A percentile compares a stretch with the other conserved stretches of the same genome.
Evolutionary conservation across 2,329 filamentous ascomycete genomes (phyloP).

Genomic region (Pyrenophora graminea): DNA sequence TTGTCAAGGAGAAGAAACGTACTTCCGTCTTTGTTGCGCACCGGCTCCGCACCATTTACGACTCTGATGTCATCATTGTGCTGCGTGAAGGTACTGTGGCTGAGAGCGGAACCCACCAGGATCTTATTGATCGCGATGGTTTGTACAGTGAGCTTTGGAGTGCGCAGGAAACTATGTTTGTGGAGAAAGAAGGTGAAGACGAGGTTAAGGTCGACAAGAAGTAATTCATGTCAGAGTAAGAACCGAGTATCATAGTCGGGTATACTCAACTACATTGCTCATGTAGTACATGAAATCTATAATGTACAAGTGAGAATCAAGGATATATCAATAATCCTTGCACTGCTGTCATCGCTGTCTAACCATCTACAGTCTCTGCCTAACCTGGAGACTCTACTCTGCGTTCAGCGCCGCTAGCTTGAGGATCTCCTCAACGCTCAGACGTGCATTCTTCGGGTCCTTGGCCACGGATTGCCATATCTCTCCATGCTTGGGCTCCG

Average conservation of each 20-base stretch:
- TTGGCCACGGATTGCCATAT: constrained; percentile 86
- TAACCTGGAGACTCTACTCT: constrained; percentile 40
- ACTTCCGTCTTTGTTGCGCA: constrained; percentile 97
- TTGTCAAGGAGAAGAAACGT: constrained; percentile 81
- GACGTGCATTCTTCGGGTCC: constrained; percentile 77
- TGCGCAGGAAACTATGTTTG: constrained; percentile 51
- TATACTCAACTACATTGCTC: too few relatives aligned
- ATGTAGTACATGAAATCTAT: too few relatives aligned
- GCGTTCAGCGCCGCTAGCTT: constrained; percentile 71
- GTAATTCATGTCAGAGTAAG: not conserved
- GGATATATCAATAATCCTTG: too few relatives aligned
- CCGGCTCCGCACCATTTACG: constrained; percentile 87
- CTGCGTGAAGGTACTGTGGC: constrained; percentile 82
- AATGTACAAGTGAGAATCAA: too few relatives aligned
- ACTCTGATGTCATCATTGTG: constrained; percentile 90
- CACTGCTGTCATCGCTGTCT: too few relatives aligned
- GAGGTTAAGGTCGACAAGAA: constrained; percentile 1
- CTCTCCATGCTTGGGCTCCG: constrained; percentile 91
- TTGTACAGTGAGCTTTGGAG: constrained; percentile 92
- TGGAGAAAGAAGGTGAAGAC: constrained; percentile 16
- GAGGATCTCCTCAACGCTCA: constrained; percentile 78
- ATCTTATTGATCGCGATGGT: constrained; percentile 76
- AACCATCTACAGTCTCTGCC: too few relatives aligned
- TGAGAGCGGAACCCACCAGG: constrained; percentile 84
- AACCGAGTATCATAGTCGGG: too few relatives aligned